Evolutionary conservation across 2,329 filamentous ascomycete genomes (phyloP), one percentile per base, ranked within the genome.

Genomic region (Fusarium tanahbumbuense): DNA sequence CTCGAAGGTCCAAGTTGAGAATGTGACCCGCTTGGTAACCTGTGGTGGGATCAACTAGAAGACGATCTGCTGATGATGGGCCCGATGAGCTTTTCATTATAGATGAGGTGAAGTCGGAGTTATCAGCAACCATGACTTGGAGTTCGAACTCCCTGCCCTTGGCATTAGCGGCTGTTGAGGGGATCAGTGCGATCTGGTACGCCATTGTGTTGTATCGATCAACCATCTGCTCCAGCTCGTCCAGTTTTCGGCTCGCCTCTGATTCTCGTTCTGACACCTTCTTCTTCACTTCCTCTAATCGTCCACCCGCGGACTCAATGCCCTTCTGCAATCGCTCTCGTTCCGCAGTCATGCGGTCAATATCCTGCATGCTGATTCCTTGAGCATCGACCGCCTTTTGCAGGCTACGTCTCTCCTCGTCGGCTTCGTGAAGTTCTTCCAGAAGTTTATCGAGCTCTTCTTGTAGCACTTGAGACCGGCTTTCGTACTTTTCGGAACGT

Each of bases 291-390:
- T 98, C 96, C 60, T 98, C 94, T 0, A 98, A 85, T 55, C 93
- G 88, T 57, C 88, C 85, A 8, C 89, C 86, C 0, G 93, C 92
- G 4, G 90, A 88, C 74, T 97, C 93, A 46, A 97, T 91, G 44
- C 91, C 92, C 75, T 92, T 94, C 71, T 97, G 93, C n/a, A 99
- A 87, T 48, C 96, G 90, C 76, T 99, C 96, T 56, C 94, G 91
- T 79, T 99, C 96, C 37, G 93, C 91, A 73, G 94, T 97, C 95
- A 99, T 98, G 80, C 96, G 93, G 86, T 99, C 96, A 77, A 99
- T 98, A 86, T 99, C 96, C 82, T 96, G 92, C 82, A 98, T 97
- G 76, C 94, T 97, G 78, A 99, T 94, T 4, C 96, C 96, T 77
- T 97, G 93, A 73, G 92, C 91, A 79, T 98, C 96, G 28, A 99